Conservation (phyloP, 139 green algal genomes). For the Chlamydomonas sp. region DNA sequence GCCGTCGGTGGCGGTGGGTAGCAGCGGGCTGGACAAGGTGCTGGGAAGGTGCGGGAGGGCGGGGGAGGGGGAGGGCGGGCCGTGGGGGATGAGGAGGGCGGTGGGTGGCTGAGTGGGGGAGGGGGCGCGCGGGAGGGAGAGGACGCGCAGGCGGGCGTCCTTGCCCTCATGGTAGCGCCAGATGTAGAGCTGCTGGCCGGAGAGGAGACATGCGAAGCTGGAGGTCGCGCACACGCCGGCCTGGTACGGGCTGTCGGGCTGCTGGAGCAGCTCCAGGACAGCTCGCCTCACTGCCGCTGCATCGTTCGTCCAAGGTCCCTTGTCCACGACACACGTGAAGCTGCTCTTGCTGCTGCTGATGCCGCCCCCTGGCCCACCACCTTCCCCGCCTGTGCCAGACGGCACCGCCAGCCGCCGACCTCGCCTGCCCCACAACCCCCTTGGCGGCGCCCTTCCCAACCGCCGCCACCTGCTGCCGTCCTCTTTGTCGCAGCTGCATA, state of each 20-base stretch:
- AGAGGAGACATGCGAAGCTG: conserved; percentile 25
- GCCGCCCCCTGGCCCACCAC: too few relatives aligned
- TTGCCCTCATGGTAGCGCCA: conserved; percentile 42
- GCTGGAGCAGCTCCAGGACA: conserved; percentile 38
- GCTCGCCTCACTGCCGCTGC: conserved; percentile 16
- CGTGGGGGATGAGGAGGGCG: neutral
- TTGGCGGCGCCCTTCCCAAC: too few relatives aligned
- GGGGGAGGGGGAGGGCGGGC: neutral
- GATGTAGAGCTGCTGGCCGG: conserved; percentile 18
- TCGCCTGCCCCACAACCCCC: too few relatives aligned
- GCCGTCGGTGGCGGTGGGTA: conserved; percentile 1
- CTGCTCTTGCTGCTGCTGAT: too few relatives aligned
- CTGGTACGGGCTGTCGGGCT: conserved; percentile 7
- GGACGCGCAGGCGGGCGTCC: conserved; percentile 25
- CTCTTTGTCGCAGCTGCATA: too few relatives aligned
- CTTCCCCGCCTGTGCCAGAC: too few relatives aligned
- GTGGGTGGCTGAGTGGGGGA: neutral
- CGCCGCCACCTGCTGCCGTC: too few relatives aligned
- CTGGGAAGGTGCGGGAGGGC: neutral
- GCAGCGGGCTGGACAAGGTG: neutral
- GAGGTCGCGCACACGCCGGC: conserved; percentile 14
- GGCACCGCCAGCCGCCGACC: too few relatives aligned
- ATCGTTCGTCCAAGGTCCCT: too few relatives aligned
- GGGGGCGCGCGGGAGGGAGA: conserved; percentile 20
- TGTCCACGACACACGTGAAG: too few relatives aligned